phyloP scores from a whole-genome alignment of 2,329 filamentous ascomycete species.

The Metarhizium brunneum region DNA sequence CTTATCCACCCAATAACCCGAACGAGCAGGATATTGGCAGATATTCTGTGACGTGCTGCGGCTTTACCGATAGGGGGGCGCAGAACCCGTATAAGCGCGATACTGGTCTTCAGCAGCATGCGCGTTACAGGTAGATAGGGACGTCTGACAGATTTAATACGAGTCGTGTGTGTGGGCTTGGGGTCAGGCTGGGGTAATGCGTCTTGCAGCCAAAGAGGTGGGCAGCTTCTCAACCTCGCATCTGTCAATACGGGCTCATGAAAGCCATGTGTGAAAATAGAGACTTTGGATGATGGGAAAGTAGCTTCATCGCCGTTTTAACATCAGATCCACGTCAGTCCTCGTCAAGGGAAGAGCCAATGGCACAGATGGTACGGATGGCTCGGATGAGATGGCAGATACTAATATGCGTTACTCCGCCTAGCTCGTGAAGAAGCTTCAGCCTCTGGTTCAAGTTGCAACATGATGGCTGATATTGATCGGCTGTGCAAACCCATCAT shows the following conservation, averaged over 20 bases:
- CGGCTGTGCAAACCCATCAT: neutral
- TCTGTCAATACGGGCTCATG: neutral
- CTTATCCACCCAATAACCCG: neutral
- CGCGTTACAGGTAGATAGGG: too few relatives aligned
- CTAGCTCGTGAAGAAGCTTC: neutral
- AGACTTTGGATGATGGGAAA: neutral
- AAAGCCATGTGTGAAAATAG: neutral
- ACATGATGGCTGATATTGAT: too few relatives aligned
- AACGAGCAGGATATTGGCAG: neutral
- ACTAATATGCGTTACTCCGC: neutral
- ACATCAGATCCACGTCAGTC: neutral
- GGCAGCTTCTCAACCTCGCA: neutral
- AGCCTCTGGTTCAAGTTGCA: neutral
- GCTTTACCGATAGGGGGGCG: neutral
- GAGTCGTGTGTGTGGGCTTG: neutral
- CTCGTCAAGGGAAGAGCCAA: neutral
- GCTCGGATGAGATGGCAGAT: neutral
- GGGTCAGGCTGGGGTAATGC: neutral
- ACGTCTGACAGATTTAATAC: neutral
- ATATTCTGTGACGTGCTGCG: neutral
- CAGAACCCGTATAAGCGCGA: neutral
- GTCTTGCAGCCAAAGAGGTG: neutral
- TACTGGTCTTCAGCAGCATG: neutral
- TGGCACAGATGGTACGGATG: neutral
- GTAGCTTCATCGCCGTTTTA: neutral